A percentile compares a stretch with the other conserved stretches of the same genome.
Evolutionary conservation across 441 rosid species (phyloP).

Genomic region (Erodium texanum): DNA sequence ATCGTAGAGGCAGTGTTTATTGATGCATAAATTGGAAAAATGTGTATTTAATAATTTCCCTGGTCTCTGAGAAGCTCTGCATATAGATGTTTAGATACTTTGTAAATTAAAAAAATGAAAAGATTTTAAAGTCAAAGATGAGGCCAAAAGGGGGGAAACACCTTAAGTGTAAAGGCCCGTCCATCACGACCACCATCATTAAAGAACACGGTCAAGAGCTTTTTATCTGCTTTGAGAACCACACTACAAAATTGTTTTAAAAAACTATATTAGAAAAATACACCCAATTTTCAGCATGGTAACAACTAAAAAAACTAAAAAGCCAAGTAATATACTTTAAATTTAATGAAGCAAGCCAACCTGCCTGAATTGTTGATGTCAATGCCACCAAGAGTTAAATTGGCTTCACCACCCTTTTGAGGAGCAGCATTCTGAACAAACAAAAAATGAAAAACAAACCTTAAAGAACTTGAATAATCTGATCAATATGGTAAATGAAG

Average conservation of each 20-base stretch:
- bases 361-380: slow-evolving; percentile 99
- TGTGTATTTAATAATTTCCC: neutral
- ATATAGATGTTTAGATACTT: neutral
- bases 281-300: no score
- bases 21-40: neutral
- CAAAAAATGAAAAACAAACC: slow-evolving; percentile 20
- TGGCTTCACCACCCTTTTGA: slow-evolving; percentile 86
- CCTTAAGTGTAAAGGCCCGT: slow-evolving; percentile 96
- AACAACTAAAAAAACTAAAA: slow-evolving; percentile 12
- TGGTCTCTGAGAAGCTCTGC: neutral
- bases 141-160: slow-evolving; percentile 18
- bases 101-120: neutral
- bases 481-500: neutral
- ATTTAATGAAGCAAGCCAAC: slow-evolving; percentile 57
- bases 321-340: slow-evolving; percentile 13
- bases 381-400: slow-evolving; percentile 97
- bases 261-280: slow-evolving; percentile 1
- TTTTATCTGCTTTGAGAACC: slow-evolving; percentile 93
- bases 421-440: slow-evolving; percentile 57
- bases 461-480: slow-evolving; percentile 6
- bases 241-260: slow-evolving; percentile 49
- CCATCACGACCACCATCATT: slow-evolving; percentile 92
- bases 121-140: neutral
- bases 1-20: neutral
- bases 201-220: slow-evolving; percentile 85